A percentile compares a stretch with the other conserved stretches of the same genome.
These are phyloP conservation scores for Albophoma yamanashiensis DNA, from an alignment of 2,329 filamentous ascomycete species.

Conservation along the genomic window DNA sequence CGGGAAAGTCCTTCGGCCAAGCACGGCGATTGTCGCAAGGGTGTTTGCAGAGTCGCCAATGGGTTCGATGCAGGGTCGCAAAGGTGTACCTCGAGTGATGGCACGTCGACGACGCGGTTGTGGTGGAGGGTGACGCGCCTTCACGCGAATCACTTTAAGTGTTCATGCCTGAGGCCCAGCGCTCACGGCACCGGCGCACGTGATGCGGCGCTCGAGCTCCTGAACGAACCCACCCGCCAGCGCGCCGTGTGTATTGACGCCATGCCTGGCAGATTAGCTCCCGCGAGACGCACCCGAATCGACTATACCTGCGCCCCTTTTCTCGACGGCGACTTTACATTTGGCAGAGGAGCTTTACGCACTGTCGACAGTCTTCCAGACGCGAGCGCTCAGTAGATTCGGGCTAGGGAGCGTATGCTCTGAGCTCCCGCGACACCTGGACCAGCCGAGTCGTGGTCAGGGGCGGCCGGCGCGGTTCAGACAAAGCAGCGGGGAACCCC, in stretches of 20 bases:
- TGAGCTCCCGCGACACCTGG: neutral
- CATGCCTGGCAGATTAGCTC: neutral
- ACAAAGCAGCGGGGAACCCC: neutral
- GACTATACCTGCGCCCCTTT: neutral
- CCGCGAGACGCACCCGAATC: neutral
- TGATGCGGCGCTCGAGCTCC: slow-evolving; percentile 17
- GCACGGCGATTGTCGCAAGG: neutral
- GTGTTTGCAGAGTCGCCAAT: neutral
- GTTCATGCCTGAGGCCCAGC: slow-evolving; percentile 21
- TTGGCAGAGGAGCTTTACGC: neutral
- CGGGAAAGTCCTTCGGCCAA: neutral
- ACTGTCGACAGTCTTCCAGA: too few species aligned
- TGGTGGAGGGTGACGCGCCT: slow-evolving; percentile 22
- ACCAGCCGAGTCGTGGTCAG: neutral
- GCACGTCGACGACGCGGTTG: slow-evolving; percentile 26
- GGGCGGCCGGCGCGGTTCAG: neutral
- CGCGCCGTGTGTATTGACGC: neutral
- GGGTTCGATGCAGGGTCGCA: slow-evolving; percentile 8
- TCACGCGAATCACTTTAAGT: slow-evolving; percentile 27
- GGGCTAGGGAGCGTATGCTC: neutral
- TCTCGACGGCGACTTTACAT: neutral
- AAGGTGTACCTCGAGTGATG: slow-evolving; percentile 16
- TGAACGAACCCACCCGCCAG: neutral
- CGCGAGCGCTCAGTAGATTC: neutral
- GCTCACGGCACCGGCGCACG: slow-evolving; percentile 12